These are phyloP conservation scores for Pseudopithomyces maydicus DNA, from an alignment of 2,329 filamentous ascomycete genomes.

Conservation along the genomic window DNA sequence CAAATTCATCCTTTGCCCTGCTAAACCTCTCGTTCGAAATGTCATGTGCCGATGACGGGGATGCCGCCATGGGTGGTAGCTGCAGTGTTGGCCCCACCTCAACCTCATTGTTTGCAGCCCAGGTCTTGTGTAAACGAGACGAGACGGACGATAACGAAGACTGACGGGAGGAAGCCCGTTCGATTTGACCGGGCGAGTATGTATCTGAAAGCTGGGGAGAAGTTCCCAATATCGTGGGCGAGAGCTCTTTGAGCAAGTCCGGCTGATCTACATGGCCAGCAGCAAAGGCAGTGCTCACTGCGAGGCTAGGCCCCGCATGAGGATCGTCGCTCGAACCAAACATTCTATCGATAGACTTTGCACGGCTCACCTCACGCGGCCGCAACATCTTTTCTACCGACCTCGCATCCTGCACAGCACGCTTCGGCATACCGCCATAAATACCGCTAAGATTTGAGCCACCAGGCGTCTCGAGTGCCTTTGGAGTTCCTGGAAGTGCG, in stretches of 20 bases:
- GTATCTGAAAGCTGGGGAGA: slow-evolving; percentile 53
- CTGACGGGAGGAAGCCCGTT: slow-evolving; percentile 41
- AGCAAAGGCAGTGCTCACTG: slow-evolving; percentile 65
- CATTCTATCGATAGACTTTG: slow-evolving; percentile 67
- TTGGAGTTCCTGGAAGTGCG: slow-evolving; percentile 51
- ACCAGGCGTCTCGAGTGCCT: slow-evolving; percentile 48
- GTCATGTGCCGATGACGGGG: slow-evolving; percentile 22
- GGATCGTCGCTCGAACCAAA: slow-evolving; percentile 66
- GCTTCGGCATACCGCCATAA: slow-evolving; percentile 52
- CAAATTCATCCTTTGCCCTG: slow-evolving; percentile 46
- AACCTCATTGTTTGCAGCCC: slow-evolving; percentile 26
- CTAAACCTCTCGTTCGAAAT: slow-evolving; percentile 39
- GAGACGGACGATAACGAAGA: slow-evolving; percentile 47
- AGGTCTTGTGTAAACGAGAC: slow-evolving; percentile 35
- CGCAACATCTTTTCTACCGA: slow-evolving; percentile 43
- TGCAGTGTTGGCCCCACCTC: slow-evolving; percentile 27
- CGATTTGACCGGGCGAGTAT: slow-evolving; percentile 21
- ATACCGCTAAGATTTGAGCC: slow-evolving; percentile 51
- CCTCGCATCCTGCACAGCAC: slow-evolving; percentile 52
- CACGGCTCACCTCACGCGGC: slow-evolving; percentile 55
- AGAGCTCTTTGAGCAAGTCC: slow-evolving; percentile 50
- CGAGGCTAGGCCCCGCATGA: slow-evolving; percentile 67
- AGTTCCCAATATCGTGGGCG: slow-evolving; percentile 32
- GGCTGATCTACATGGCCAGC: slow-evolving; percentile 63
- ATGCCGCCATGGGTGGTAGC: slow-evolving; percentile 18